These are phyloP conservation scores for Flaveria floridana DNA, from an alignment of 140 eudicot species.

Conservation along the genomic window DNA sequence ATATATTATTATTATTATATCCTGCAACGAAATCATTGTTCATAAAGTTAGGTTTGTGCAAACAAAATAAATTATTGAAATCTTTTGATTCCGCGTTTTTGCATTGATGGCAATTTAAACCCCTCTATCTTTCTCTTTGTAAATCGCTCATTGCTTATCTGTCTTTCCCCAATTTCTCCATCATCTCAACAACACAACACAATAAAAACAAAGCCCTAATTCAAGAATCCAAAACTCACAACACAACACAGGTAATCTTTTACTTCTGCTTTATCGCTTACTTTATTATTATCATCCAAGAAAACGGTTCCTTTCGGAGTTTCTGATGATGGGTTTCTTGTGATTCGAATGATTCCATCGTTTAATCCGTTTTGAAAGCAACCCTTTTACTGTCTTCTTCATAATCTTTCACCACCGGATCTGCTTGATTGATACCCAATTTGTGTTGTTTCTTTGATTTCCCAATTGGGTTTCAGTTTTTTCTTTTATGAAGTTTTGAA, in stretches of 20 bases:
- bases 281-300: neutral
- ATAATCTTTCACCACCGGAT: conserved; percentile 14
- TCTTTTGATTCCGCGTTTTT: neutral
- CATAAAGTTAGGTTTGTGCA: too few species aligned
- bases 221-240: conserved; percentile 19
- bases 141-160: conserved; percentile 31
- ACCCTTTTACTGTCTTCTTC: conserved; percentile 5
- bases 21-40: too few species aligned
- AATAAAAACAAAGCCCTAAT: conserved; percentile 32
- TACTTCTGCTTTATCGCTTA: conserved; percentile 24
- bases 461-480: conserved; percentile 12
- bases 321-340: conserved; percentile 19
- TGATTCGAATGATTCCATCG: neutral
- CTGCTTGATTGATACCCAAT: conserved; percentile 15
- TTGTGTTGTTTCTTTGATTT: conserved; percentile 10
- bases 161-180: conserved; percentile 33
- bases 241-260: conserved; percentile 44
- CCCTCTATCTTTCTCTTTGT: conserved; percentile 23
- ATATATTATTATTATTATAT: too few species aligned
- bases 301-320: conserved; percentile 18
- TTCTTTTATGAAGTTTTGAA: conserved; percentile 2
- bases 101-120: neutral
- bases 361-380: neutral
- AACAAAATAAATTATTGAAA: neutral
- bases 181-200: conserved; percentile 13